Base-by-base conservation (phyloP, 2,329 filamentous ascomycete genomes). In the Exophiala sideris region DNA sequence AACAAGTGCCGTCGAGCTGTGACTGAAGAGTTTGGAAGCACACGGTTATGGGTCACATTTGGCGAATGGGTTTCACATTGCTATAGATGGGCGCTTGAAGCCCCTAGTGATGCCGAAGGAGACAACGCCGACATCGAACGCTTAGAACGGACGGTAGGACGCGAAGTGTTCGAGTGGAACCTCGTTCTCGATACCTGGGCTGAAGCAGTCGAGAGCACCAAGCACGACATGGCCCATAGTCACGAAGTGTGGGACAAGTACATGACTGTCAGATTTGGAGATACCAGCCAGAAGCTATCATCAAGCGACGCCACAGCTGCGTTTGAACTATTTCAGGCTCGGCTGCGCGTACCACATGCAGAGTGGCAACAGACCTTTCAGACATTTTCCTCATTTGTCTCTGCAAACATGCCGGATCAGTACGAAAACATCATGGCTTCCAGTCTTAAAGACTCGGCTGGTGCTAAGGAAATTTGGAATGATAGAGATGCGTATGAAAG, bases 171-270 rank as follows among this genome's bases (percentile, higher is more conserved):
- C 64, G 79, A 72, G 18, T 79, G 75, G 68, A 76, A 82, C 41
- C 71, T 77, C 39, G 73, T 85, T 9, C 53, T 83, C 48, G 76
- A 78, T 12, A 77, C 80, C 3, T 81, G 82, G 72, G 75, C 79
- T 56, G 73, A 79, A 60, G 83, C 76, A 18, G 74, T 78, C 5
- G 74, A 80, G 34, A 77, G 76, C 11, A 85, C 83, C 12, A 77
- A 78, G 52, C 83, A 79, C 75, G 79, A 81, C 40, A 76, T 86
- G 48, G 80, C 82, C 60, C 79, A 83, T 61, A 84, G 82, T 63
- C 77, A 84, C 62, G 60, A 79, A 2, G 73, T 86, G 4, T 86
- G 83, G 83, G 78, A 85, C 65, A 79, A 78, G 33, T 83, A 81
- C 59, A 72, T 83, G 33, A 74, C 81, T 39, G 71, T 84, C 5